These are phyloP conservation scores for Termitomyces sp. DNA, from an alignment of 768 basidiomycete species.

Conservation along the genomic window DNA sequence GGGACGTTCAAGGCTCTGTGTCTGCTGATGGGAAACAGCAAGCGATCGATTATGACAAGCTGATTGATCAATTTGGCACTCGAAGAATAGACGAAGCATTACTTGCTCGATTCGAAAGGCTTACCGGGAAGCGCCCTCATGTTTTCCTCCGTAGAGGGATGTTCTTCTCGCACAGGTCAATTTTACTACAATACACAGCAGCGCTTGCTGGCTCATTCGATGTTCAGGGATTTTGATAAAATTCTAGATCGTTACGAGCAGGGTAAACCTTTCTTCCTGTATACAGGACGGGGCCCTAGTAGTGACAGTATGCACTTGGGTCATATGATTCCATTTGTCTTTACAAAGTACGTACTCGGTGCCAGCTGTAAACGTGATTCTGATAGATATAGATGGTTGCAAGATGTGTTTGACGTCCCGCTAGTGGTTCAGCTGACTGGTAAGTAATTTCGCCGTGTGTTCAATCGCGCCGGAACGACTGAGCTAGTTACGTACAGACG, in stretches of 20 bases:
- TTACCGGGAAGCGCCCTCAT: conserved; percentile 89
- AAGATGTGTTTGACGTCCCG: conserved; percentile 92
- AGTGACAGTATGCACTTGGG: conserved; percentile 97
- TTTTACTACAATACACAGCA: not conserved
- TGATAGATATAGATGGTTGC: conserved; percentile 69
- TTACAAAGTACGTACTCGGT: conserved; percentile 73
- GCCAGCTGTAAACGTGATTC: not conserved
- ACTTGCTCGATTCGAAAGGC: conserved; percentile 81
- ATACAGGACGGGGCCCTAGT: conserved; percentile 95
- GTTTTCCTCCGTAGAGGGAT: conserved; percentile 83
- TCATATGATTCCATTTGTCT: conserved; percentile 95
- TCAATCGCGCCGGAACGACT: not conserved
- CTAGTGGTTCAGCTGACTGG: conserved; percentile 95
- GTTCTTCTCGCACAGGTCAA: conserved; percentile 97
- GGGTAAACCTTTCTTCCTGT: conserved; percentile 95
- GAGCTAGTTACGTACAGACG: conserved; percentile 47
- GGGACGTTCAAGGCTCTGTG: conserved; percentile 92
- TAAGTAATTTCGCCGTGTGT: conserved; percentile 19
- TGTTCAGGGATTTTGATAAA: conserved; percentile 77
- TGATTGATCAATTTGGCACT: conserved; percentile 92
- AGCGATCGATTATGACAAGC: conserved; percentile 95
- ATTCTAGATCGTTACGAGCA: conserved; percentile 96
- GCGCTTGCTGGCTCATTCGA: not conserved
- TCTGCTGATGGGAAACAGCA: conserved; percentile 84
- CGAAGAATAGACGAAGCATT: conserved; percentile 69